Evolutionary conservation across 108 stramenopile genomes (phyloP), one percentile per base, ranked within the genome.

Genomic region (Licmophora abbreviata): DNA sequence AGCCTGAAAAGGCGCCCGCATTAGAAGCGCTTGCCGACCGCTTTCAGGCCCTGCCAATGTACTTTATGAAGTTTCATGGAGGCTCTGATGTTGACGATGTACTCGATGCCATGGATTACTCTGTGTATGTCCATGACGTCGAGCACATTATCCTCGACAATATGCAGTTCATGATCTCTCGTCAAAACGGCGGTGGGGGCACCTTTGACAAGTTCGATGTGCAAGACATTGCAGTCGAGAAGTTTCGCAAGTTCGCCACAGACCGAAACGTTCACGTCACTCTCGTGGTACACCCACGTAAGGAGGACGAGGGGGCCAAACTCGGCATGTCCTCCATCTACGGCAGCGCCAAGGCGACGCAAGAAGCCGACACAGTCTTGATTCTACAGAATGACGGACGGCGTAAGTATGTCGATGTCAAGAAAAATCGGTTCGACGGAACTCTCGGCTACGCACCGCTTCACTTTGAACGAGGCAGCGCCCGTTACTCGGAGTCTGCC

Each of bases 311-410:
- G 61, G 66, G 66, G 29, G 45, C 67, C 33, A 66, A 68, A 33
- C 63, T 99, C 28, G 69, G 77, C 34, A 89, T 98, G 8, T 74
- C 74, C 4, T 85, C 82, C 22, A 73, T 99, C 38, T 97, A 76
- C 43, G 99, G 99, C 46, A 77, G 87, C 30, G 97, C 95, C 47
- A 99, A 99, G 73, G 95, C 95, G 11, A 96, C 99, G 10, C 99
- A 99, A 75, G 99, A 99, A 67, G 97, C 96, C n/a, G 99, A 99
- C 59, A 93, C 83, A 14, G 96, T 99, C 18, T 44, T 97, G 33
- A 97, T 99, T 41, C 61, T 99, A 54, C 99, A 99, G 69, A 76
- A 69, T 32, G 92, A 85, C 51, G 66, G 58, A n/a, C 70, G 66
- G 22, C 55, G 77, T 38, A 98, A 97, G 76, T 86, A 62, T 38